phyloP scores from a whole-genome alignment of 495 filamentous ascomycete genomes.

The Margaritispora aquatica region DNA sequence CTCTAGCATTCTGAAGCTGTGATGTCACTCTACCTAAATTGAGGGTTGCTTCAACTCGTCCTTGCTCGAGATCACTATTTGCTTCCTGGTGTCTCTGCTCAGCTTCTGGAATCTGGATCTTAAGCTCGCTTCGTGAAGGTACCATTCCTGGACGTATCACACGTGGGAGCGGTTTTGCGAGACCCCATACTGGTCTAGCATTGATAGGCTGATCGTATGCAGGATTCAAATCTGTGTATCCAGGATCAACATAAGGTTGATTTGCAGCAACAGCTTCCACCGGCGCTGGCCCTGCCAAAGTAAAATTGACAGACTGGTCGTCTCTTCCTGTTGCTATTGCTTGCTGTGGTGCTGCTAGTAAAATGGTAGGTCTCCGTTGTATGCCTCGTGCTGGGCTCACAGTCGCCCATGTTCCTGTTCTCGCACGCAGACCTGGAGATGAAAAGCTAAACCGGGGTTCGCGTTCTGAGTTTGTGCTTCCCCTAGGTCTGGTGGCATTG shows the following conservation, averaged over 20 bases:
- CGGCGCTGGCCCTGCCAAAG: constrained; percentile 9
- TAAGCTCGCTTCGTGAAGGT: constrained; percentile 29
- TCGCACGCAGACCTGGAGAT: constrained; percentile 4
- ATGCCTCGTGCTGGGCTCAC: not conserved
- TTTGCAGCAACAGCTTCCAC: constrained; percentile 6
- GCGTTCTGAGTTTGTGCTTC: constrained; percentile 9
- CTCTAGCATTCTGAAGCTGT: constrained; percentile 14
- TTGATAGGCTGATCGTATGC: constrained; percentile 16
- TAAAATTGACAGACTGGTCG: constrained; percentile 11
- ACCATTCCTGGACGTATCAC: constrained; percentile 41
- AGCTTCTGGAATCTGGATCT: constrained; percentile 2
- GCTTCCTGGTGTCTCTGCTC: not conserved
- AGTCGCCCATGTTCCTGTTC: constrained; percentile 4
- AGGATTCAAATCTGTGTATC: constrained; percentile 16
- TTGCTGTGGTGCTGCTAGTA: not conserved
- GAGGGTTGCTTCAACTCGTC: constrained; percentile 14
- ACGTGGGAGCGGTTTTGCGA: constrained; percentile 44
- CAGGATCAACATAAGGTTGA: constrained; percentile 19
- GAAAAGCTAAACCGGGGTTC: not conserved
- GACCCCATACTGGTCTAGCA: constrained; percentile 37
- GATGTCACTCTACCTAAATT: constrained; percentile 9
- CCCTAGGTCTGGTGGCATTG: not conserved
- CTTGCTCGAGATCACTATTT: constrained; percentile 13
- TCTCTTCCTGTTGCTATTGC: constrained; percentile 1
- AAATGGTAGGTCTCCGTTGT: constrained; percentile 2